Percentiles rank a stretch among this genome's conserved stretches.
Evolutionary conservation across 306 rosid genomes (phyloP).

Genomic region (Dalbergia cultrata): DNA sequence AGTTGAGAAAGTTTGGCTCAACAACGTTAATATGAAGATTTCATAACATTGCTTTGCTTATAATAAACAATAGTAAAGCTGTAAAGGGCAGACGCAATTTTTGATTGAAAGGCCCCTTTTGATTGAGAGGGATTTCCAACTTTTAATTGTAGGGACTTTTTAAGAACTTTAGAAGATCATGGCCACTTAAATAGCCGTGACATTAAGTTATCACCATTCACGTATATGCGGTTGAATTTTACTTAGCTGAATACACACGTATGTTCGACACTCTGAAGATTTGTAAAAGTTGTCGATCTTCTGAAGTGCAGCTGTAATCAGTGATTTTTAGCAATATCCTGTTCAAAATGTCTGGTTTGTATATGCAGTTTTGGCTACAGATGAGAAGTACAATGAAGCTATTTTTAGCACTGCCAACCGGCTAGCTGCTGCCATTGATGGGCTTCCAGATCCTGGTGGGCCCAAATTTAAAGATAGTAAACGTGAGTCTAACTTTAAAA

Average conservation of each 20-base stretch:
- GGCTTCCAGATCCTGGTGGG: conserved; percentile 96
- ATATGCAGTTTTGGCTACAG: conserved; percentile 90
- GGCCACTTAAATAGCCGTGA: too few relatives aligned
- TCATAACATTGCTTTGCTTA: neutral
- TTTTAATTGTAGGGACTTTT: neutral
- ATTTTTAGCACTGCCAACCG: conserved; percentile 79
- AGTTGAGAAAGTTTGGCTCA: neutral
- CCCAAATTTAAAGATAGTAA: conserved; percentile 76
- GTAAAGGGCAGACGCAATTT: neutral
- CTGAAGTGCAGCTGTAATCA: neutral
- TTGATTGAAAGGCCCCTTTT: neutral
- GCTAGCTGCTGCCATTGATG: conserved; percentile 90
- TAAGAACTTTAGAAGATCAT: neutral
- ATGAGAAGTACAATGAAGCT: conserved; percentile 98
- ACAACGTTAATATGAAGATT: neutral
- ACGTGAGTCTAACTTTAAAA: conserved; percentile 90
- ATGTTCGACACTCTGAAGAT: neutral
- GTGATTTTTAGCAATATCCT: neutral
- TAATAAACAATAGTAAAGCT: neutral
- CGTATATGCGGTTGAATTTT: neutral
- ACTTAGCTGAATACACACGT: neutral
- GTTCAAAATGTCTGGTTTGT: conserved; percentile 34
- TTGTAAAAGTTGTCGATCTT: too few relatives aligned
- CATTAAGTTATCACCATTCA: too few relatives aligned
- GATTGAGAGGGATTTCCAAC: neutral